Percentiles rank a stretch among this genome's conserved stretches.
Evolutionary conservation across 2,329 filamentous ascomycete genomes (phyloP).

Genomic region (Botrytis pseudocinerea): DNA sequence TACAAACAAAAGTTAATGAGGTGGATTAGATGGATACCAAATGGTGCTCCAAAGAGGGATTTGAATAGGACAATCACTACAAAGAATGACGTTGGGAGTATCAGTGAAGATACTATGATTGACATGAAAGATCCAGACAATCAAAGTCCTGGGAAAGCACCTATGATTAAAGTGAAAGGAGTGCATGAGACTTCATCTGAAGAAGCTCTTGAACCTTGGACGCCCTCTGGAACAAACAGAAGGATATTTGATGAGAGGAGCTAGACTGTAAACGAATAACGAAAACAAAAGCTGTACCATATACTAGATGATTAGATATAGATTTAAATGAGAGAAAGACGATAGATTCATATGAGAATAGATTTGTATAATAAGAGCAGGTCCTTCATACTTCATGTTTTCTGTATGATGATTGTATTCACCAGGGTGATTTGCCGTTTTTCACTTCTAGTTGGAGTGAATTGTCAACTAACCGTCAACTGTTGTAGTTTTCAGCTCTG

Average conservation of each 20-base stretch:
- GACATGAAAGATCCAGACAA: not conserved
- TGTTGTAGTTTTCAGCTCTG: not conserved
- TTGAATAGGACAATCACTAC: not conserved
- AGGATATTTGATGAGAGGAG: not conserved
- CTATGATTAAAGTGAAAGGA: not conserved
- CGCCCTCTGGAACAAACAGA: not conserved
- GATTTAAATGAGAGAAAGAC: not conserved
- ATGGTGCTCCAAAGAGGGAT: not conserved
- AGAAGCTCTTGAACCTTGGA: not conserved
- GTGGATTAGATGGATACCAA: not conserved
- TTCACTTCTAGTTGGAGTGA: not conserved
- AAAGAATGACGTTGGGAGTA: not conserved
- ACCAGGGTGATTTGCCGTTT: not conserved
- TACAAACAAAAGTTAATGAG: not conserved
- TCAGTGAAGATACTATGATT: not conserved
- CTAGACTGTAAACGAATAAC: not conserved
- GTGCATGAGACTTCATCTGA: not conserved
- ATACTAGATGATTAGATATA: not conserved
- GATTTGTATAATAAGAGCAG: not conserved
- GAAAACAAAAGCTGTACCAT: not conserved
- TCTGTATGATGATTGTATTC: not conserved
- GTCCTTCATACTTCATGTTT: not conserved
- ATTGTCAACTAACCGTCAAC: too few species aligned
- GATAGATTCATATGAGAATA: not conserved
- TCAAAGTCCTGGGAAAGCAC: not conserved